Percentiles rank a stretch among this genome's conserved stretches.
Conservation (phyloP, 495 filamentous ascomycete genomes). For the Lasiosphaeria ovina region DNA sequence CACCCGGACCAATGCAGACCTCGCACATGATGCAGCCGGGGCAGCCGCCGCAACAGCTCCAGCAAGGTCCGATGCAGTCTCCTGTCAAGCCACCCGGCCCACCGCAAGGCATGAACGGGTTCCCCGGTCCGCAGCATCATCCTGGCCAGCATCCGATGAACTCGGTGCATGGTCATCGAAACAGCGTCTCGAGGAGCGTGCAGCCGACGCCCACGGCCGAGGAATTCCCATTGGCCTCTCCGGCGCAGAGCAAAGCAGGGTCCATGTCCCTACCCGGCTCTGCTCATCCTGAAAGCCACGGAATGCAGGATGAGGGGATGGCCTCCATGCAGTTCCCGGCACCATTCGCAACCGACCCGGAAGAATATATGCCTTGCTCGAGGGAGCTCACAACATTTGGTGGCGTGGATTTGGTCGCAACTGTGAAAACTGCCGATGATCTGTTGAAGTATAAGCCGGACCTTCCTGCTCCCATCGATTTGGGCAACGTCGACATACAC, state of each 20-base stretch:
- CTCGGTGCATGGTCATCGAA: slow-evolving; percentile 33
- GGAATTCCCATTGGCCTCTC: slow-evolving; percentile 44
- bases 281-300: slow-evolving; percentile 32
- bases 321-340: slow-evolving; percentile 31
- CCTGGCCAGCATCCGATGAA: slow-evolving; percentile 39
- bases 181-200: slow-evolving; percentile 43
- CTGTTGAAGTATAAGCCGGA: slow-evolving; percentile 64
- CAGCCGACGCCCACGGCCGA: slow-evolving; percentile 38
- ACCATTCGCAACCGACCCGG: slow-evolving; percentile 36
- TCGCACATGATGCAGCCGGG: slow-evolving; percentile 50
- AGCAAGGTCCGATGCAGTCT: slow-evolving; percentile 44
- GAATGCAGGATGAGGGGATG: slow-evolving; percentile 21
- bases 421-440: slow-evolving; percentile 61
- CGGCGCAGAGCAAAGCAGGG: slow-evolving; percentile 39
- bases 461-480: slow-evolving; percentile 70
- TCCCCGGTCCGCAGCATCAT: slow-evolving; percentile 46
- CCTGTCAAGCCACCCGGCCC: slow-evolving; percentile 49
- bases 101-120: slow-evolving; percentile 53
- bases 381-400: slow-evolving; percentile 60
- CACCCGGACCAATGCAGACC: slow-evolving; percentile 42
- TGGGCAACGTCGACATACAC: slow-evolving; percentile 85
- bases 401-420: slow-evolving; percentile 60
- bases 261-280: slow-evolving; percentile 33
- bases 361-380: slow-evolving; percentile 62
- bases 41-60: slow-evolving; percentile 45